Percentiles rank a stretch among this genome's conserved stretches.
phyloP scores from a whole-genome alignment of 148 eudicot species.

The Spergularia marina region DNA sequence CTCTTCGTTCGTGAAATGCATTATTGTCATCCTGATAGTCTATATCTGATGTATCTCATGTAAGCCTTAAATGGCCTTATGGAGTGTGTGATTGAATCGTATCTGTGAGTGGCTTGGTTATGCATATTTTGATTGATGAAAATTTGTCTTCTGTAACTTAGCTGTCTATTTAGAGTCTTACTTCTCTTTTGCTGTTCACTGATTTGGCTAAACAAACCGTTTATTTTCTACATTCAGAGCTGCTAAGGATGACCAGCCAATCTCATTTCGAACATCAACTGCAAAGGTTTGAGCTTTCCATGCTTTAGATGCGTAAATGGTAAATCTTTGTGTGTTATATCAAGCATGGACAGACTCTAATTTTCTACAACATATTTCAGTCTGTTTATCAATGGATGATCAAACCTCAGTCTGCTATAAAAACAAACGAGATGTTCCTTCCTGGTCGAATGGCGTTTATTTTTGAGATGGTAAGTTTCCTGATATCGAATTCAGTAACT shows the following conservation, averaged over 20 bases:
- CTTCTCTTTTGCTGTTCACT: neutral
- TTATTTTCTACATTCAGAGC: conserved; percentile 37
- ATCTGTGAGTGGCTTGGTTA: neutral
- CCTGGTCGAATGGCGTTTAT: conserved; percentile 96
- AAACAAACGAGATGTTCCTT: conserved; percentile 95
- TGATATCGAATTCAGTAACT: neutral
- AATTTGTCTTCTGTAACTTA: neutral
- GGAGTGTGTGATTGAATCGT: neutral
- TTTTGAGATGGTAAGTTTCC: conserved; percentile 70
- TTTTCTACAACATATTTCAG: conserved; percentile 38
- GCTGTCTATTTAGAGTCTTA: neutral
- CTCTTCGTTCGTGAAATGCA: neutral
- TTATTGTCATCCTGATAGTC: neutral
- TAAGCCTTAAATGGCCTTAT: neutral
- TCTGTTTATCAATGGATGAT: conserved; percentile 87
- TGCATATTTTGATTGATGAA: neutral
- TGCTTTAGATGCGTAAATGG: conserved; percentile 3
- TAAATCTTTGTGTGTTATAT: neutral
- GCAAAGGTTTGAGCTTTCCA: conserved; percentile 56
- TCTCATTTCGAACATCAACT: conserved; percentile 78
- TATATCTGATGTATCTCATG: neutral
- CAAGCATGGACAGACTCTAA: neutral
- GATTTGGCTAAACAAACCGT: neutral
- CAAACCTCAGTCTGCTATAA: conserved; percentile 76
- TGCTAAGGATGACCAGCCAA: conserved; percentile 70